Evolutionary conservation across 768 basidiomycete genomes (phyloP), one percentile per base, ranked within the genome.

Genomic region (Kwoniella newhampshirensis): DNA sequence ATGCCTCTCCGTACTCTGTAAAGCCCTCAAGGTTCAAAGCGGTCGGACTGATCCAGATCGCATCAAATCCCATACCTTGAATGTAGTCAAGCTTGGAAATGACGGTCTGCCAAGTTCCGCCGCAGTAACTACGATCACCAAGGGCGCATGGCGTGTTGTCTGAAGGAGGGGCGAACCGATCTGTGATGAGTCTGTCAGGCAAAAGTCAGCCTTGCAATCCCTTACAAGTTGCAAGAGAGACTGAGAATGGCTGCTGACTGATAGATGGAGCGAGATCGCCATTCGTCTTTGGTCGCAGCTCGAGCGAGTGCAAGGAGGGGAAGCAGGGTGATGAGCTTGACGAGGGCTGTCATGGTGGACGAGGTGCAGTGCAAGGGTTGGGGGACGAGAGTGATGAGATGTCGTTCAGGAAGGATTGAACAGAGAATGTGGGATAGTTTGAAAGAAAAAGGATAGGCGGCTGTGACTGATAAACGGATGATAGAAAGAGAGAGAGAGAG

Each of bases 1-100:
- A 77, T 4, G 70, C 68, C 59, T 75, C 61, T 1, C 77, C 77
- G 15, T 63, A 64, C 2, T 53, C 50, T 8, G 71, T 74, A 8
- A 60, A 54, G 4, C 67, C 71, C 36, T 70, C 73, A 44, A 76
- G 52, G 42, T 73, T 73, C 26, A 63, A 26, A 11, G 67, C 71
- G 30, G 75, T 68, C 12, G 77, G 77, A 0, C 64, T 67, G 54
- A 78, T 76, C 76, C 76, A 78, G 44, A 77, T 48, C 12, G 71
- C 73, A 52, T 77, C 70, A 54, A 77, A 78, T 1, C 77, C 76
- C 67, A 75, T 68, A 1, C 66, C 69, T 26, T 76, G 67, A 37
- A 78, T 74, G 45, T 78, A 78, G 51, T 76, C 75, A 13, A 78
- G 58, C 50, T 75, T 63, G 30, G 59, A 43, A n/a, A 67, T 60